Conservation (phyloP, 148 eudicot genomes). For the Spergularia bocconei region DNA sequence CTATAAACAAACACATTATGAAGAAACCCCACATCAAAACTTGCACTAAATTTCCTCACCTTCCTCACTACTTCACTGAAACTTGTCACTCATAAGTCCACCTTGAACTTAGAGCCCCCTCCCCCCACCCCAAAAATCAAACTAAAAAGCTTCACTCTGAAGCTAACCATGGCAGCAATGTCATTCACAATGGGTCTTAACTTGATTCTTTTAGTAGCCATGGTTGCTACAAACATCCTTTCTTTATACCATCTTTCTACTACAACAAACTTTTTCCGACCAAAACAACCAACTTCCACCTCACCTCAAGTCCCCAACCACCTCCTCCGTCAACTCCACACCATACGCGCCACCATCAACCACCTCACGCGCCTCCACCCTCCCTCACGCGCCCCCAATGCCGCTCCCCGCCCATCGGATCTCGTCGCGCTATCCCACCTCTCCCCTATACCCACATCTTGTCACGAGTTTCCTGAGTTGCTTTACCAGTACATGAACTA, state of each 20-base stretch:
- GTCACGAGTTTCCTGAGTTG: constrained; percentile 54
- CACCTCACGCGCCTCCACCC: constrained; percentile 82
- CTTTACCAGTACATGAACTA: constrained; percentile 80
- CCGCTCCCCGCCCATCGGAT: constrained; percentile 48
- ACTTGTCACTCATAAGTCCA: not conserved
- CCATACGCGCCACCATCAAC: constrained; percentile 89
- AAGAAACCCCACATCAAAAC: too few relatives aligned
- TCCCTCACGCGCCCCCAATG: constrained; percentile 18
- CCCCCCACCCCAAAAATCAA: not conserved
- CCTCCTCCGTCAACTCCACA: constrained; percentile 70
- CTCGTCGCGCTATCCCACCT: constrained; percentile 60
- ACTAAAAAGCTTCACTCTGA: too few relatives aligned
- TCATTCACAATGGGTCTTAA: constrained; percentile 74
- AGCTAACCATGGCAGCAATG: constrained; percentile 30
- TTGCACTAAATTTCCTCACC: too few relatives aligned
- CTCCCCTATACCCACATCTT: constrained; percentile 65
- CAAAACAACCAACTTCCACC: constrained; percentile 13
- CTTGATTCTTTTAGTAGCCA: constrained; percentile 67
- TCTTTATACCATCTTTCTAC: constrained; percentile 87
- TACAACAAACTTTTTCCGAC: constrained; percentile 44
- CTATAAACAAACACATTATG: too few relatives aligned
- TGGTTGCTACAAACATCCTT: constrained; percentile 86
- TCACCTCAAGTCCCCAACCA: constrained; percentile 51
- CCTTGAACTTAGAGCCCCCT: constrained; percentile 7
- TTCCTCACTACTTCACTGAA: too few relatives aligned